Base-by-base conservation (phyloP, 1,284 basidiomycete genomes). In the Fomitopsis pinicola region DNA sequence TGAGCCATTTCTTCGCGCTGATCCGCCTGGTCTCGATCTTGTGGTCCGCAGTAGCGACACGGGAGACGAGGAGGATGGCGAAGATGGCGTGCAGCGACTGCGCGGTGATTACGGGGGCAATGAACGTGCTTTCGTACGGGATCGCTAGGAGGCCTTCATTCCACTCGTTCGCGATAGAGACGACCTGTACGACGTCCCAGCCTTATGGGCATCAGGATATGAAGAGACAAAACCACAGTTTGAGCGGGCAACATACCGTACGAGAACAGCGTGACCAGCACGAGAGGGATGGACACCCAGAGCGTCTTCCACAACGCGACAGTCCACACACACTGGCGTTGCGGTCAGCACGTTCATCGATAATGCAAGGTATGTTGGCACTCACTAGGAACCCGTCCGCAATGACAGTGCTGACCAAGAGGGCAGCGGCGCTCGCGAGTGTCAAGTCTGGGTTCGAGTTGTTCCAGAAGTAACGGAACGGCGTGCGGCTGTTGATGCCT, bases 21-120 rank as follows among this genome's bases (percentile, higher is more conserved):
- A 33, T 17, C 54, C 46, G 61, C 17, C 42, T 30, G 2, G 12
- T 35, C 28, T 30, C 35, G n/a, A 5, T n/a, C 15, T 35, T 36
- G 33, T 44, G 48, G 28, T 60, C 48, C 40, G 61, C 58, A 14
- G 48, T 22, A 17, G 61, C 28, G 9, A 65, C 22, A 12, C 59
- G 60, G 14, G 33, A 42, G 8, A 53, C 10, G 33, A 63, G 55
- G 19, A 59, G 40, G 53, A 62, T 52, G 2, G 59, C 52, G 62
- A 63, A 42, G 19, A 66, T 48, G 10, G 59, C 48, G 56, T 64
- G 64, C 45, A 64, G 64, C 12, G 71, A 67, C 42, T 75, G 68
- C 10, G 78, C 73, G 9, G 78, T 68, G 1, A 64, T 58, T n/a
- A 72, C 73, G 59, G 75, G 77, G 14, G 72, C 63, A 14, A 70